A percentile compares a stretch with the other conserved stretches of the same genome.
Conservation (phyloP, 495 filamentous ascomycete species). For the Penicillium cataractarum region DNA sequence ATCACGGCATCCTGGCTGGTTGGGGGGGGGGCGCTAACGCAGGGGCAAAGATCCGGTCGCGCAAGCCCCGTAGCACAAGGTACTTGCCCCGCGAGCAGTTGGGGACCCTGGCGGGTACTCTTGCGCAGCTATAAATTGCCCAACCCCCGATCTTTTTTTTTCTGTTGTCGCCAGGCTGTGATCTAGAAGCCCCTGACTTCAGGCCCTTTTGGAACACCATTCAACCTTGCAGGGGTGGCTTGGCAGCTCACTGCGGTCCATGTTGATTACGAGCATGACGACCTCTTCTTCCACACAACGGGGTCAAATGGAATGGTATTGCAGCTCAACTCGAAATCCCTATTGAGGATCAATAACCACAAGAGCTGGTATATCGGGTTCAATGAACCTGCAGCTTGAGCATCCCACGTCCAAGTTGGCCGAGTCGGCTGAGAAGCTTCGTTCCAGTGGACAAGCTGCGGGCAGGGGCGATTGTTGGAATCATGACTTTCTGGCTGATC, state of each 20-base stretch:
- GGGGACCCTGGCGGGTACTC: constrained; percentile 30
- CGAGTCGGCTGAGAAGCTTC: too few species aligned
- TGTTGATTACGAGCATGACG: not conserved
- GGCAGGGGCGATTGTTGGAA: not conserved
- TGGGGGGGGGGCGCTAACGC: constrained; percentile 20
- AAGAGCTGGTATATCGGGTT: not conserved
- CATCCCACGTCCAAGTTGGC: too few species aligned
- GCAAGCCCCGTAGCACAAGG: constrained; percentile 31
- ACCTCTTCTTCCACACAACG: not conserved
- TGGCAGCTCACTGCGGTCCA: not conserved
- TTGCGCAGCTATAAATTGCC: constrained; percentile 15
- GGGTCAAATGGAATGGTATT: not conserved
- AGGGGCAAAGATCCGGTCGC: constrained; percentile 17
- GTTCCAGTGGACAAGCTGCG: not conserved
- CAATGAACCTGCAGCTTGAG: not conserved
- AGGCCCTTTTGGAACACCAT: not conserved
- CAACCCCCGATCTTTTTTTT: constrained; percentile 2
- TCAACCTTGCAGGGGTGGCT: not conserved
- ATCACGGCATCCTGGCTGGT: constrained; percentile 1
- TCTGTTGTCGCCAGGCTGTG: not conserved
- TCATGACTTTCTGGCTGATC: not conserved
- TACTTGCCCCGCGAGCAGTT: constrained; percentile 20
- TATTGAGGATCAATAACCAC: not conserved
- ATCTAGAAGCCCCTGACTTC: not conserved
- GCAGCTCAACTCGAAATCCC: not conserved